Conservation (phyloP, 2,329 filamentous ascomycete genomes). For the Dryadomyces sulphureus region DNA sequence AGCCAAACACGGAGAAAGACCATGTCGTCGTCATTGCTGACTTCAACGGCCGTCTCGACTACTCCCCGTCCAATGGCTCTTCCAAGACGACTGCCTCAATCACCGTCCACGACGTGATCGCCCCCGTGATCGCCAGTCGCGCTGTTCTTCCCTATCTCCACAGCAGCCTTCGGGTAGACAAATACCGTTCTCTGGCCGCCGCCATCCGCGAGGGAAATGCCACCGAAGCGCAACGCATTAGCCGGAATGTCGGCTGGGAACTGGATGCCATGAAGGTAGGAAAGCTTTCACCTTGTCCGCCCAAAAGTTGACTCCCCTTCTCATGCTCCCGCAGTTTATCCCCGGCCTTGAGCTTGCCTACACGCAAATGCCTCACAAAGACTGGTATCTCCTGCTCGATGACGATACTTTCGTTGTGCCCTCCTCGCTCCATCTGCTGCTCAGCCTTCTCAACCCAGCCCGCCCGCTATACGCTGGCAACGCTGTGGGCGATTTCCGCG, state of each 20-base stretch:
- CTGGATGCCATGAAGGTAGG: conserved; percentile 33
- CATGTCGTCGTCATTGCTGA: conserved; percentile 35
- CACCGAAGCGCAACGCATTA: conserved; percentile 21
- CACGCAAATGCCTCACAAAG: conserved; percentile 34
- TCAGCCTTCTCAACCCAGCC: conserved; percentile 32
- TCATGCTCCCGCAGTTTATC: conserved; percentile 27
- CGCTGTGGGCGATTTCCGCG: conserved; percentile 39
- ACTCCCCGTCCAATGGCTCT: conserved; percentile 6
- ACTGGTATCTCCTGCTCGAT: conserved; percentile 44
- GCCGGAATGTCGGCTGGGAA: conserved; percentile 29
- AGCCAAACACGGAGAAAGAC: conserved; percentile 20
- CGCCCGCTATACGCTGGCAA: conserved; percentile 39
- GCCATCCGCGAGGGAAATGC: conserved; percentile 24
- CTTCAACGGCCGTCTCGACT: conserved; percentile 22
- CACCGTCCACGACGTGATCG: conserved; percentile 26
- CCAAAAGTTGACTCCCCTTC: not conserved
- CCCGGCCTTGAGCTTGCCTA: conserved; percentile 38
- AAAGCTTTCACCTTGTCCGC: not conserved
- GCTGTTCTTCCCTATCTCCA: conserved; percentile 19
- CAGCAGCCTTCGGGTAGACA: conserved; percentile 19
- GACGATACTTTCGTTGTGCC: conserved; percentile 42
- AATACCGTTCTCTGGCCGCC: conserved; percentile 24
- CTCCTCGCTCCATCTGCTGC: conserved; percentile 29
- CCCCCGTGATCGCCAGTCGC: conserved; percentile 13
- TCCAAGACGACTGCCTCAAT: conserved; percentile 4